Conservation (phyloP, 257 asterid species). For the Ilex asprella region DNA sequence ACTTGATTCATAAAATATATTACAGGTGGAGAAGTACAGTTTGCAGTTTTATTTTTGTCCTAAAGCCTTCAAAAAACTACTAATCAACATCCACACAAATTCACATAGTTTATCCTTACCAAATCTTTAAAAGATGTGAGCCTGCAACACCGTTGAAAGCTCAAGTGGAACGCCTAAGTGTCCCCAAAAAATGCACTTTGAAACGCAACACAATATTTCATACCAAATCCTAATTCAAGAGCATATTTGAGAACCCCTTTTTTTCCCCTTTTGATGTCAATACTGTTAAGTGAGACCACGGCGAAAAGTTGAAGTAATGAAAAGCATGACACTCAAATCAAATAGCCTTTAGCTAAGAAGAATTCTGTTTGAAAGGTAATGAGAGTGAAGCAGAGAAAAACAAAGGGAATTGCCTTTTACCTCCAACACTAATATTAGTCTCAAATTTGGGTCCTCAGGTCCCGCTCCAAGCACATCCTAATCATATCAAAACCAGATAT, state of each 20-base stretch:
- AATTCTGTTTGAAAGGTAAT: constrained; percentile 21
- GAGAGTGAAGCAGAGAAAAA: constrained; percentile 13
- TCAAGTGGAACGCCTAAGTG: too few species aligned
- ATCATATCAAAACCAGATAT: constrained; percentile 26
- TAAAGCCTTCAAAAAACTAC: too few species aligned
- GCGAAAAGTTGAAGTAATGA: neutral
- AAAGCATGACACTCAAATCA: constrained; percentile 11
- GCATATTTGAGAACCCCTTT: too few species aligned
- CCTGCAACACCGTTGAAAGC: neutral
- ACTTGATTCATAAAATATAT: too few species aligned
- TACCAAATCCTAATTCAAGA: too few species aligned
- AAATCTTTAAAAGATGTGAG: too few species aligned
- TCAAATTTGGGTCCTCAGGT: constrained; percentile 39
- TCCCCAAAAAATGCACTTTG: too few species aligned
- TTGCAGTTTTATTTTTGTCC: too few species aligned
- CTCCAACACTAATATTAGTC: constrained; percentile 38
- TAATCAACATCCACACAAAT: neutral
- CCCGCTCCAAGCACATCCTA: constrained; percentile 48
- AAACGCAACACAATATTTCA: too few species aligned
- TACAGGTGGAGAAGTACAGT: too few species aligned
- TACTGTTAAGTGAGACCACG: too few species aligned
- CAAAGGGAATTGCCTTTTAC: constrained; percentile 28
- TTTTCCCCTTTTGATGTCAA: too few species aligned
- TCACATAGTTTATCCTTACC: neutral
- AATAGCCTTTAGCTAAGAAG: constrained; percentile 7